Evolutionary conservation across 345 rosid genomes (phyloP).

Genomic region (Lepidium sativum): DNA sequence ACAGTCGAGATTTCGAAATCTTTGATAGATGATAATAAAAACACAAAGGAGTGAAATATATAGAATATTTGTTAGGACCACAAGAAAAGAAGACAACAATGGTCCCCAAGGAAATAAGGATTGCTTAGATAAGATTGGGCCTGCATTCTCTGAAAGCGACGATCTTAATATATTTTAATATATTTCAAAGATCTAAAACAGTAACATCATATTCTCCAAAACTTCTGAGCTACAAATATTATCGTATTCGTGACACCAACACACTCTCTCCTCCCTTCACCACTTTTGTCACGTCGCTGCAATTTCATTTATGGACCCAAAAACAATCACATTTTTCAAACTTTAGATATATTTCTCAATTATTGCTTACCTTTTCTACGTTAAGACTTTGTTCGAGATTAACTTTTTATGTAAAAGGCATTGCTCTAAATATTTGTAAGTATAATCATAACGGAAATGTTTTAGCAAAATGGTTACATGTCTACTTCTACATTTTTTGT

Average conservation of each 20-base stretch:
- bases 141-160: conserved; percentile 16
- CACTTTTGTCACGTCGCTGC: conserved; percentile 18
- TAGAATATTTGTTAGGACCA: conserved; percentile 7
- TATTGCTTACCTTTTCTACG: conserved; percentile 13
- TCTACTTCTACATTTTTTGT: too few relatives aligned
- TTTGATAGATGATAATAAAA: neutral
- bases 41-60: neutral
- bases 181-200: neutral
- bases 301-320: conserved; percentile 23
- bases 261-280: conserved; percentile 16
- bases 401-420: neutral
- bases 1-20: neutral
- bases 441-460: neutral
- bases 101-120: conserved; percentile 25
- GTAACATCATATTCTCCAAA: conserved; percentile 18
- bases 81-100: neutral
- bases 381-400: neutral
- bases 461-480: too few relatives aligned
- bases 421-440: neutral
- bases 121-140: conserved; percentile 24
- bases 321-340: neutral
- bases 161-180: conserved; percentile 1
- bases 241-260: conserved; percentile 23
- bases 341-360: conserved; percentile 6
- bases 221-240: conserved; percentile 14